Evolutionary conservation across 139 green algal species (phyloP), one percentile per base, ranked within the genome.

Genomic region (Chlamydomonas eustigma): DNA sequence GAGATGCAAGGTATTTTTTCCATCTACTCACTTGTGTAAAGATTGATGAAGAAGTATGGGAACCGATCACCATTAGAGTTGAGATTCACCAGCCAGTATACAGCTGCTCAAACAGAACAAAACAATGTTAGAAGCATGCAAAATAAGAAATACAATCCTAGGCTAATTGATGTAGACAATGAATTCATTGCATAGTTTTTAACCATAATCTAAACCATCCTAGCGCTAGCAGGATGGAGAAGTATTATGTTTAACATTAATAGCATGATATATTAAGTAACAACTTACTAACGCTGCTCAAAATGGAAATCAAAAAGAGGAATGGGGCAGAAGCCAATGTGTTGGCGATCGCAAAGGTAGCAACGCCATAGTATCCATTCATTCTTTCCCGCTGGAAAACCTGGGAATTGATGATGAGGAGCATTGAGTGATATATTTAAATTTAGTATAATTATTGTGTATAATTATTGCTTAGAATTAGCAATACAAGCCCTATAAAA

Each of bases 321-420:
- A 94, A 94, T 39, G 89, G 89, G 31, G 83, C 39, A 2, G 81
- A 86, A 28, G 85, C 81, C 3, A 94, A 38, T 4, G 85, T 92
- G 81, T 92, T 91, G 50, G 88, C 79, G 0, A 91, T 51, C 0
- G 77, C 84, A 69, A 91, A 93, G 25, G 66, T 79, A 8, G 69
- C 70, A 4, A 88, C 78, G 30, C 52, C 31, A 75, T 93, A 93
- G 80, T 93, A 93, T 33, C 89, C 89, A 77, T 93, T 93, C 22
- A 92, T 78, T 0, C 88, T 76, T 77, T 93, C 89, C 8, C 86
- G 78, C 39, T 31, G 12, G 39, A 76, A 76, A 3, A 58, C 44
- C 44, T 58, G 44, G 12, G 18, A 37, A 25, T 2, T 35, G 18
- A 31, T 50, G 31, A 18, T 39, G 18, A 31, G 30, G 18, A 38